Percentiles rank a stretch among this genome's conserved stretches.
phyloP scores from a whole-genome alignment of 345 rosid genomes.

The Punica granatum region DNA sequence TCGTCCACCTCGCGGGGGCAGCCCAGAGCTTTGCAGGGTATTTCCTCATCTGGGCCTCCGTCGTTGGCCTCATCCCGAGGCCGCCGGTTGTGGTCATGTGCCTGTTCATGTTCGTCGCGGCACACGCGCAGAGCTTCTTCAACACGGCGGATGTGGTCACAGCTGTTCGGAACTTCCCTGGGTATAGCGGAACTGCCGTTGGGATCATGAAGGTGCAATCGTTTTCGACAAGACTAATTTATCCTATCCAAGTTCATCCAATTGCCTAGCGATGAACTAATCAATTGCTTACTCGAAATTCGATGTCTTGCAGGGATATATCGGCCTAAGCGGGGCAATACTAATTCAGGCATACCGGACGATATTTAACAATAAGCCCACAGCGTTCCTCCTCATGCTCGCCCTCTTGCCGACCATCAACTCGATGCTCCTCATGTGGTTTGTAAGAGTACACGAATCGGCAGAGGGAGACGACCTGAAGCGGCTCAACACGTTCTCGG shows the following conservation, averaged over 20 bases:
- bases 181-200: slow-evolving; percentile 28
- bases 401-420: slow-evolving; percentile 28
- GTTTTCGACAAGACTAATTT: not conserved
- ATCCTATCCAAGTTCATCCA: too few relatives aligned
- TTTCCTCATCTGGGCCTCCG: slow-evolving; percentile 60
- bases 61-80: slow-evolving; percentile 33
- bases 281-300: not conserved
- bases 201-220: slow-evolving; percentile 33
- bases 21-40: slow-evolving; percentile 50
- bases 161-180: slow-evolving; percentile 21
- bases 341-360: slow-evolving; percentile 42
- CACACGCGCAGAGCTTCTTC: slow-evolving; percentile 31
- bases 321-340: slow-evolving; percentile 50
- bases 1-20: slow-evolving; percentile 49
- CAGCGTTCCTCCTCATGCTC: slow-evolving; percentile 31
- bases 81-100: slow-evolving; percentile 31
- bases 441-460: slow-evolving; percentile 28
- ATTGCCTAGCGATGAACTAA: too few relatives aligned
- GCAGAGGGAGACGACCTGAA: slow-evolving; percentile 29
- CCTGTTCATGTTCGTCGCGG: slow-evolving; percentile 25
- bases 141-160: slow-evolving; percentile 31
- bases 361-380: slow-evolving; percentile 24
- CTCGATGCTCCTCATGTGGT: slow-evolving; percentile 36
- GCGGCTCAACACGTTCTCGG: slow-evolving; percentile 34
- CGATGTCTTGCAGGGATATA: slow-evolving; percentile 34